phyloP scores from a whole-genome alignment of 2,329 filamentous ascomycete genomes.

The Colletotrichum sp. region DNA sequence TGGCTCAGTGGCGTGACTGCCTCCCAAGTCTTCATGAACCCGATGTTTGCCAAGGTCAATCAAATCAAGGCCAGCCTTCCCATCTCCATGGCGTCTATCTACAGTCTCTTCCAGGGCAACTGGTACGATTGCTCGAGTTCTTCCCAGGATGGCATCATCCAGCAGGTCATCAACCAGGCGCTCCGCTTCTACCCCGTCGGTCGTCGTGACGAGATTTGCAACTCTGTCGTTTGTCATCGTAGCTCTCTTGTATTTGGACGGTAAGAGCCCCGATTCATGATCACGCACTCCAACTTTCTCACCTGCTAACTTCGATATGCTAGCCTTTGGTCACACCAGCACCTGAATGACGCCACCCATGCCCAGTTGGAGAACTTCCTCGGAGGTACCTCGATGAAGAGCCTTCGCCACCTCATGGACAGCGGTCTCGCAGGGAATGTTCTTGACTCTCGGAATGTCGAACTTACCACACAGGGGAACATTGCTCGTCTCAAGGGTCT shows the following conservation, averaged over 20 bases:
- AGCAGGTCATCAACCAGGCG: constrained; percentile 58
- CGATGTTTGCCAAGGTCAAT: constrained; percentile 61
- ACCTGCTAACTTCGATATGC: background rate
- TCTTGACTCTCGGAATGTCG: constrained; percentile 25
- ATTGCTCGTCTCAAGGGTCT: constrained; percentile 6
- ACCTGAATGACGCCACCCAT: constrained; percentile 71
- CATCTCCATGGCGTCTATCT: constrained; percentile 53
- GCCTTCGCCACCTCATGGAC: constrained; percentile 60
- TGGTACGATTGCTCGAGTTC: constrained; percentile 61
- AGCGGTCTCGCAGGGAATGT: constrained; percentile 58
- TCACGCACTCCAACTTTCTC: too few relatives aligned
- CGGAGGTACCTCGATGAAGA: constrained; percentile 65
- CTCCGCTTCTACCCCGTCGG: constrained; percentile 62
- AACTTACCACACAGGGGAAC: constrained; percentile 6
- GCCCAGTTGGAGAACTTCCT: constrained; percentile 65
- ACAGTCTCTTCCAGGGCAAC: constrained; percentile 50
- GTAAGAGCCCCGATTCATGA: constrained; percentile 28
- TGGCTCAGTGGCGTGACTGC: constrained; percentile 65
- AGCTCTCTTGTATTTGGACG: constrained; percentile 64
- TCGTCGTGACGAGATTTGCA: constrained; percentile 60
- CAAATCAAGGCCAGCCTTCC: constrained; percentile 58
- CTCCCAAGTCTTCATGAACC: constrained; percentile 69
- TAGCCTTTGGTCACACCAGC: constrained; percentile 62
- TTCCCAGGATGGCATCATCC: constrained; percentile 50
- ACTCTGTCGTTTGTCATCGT: constrained; percentile 66